Conservation (phyloP, 2,329 filamentous ascomycete genomes). For the Dissoconium aciculare region DNA sequence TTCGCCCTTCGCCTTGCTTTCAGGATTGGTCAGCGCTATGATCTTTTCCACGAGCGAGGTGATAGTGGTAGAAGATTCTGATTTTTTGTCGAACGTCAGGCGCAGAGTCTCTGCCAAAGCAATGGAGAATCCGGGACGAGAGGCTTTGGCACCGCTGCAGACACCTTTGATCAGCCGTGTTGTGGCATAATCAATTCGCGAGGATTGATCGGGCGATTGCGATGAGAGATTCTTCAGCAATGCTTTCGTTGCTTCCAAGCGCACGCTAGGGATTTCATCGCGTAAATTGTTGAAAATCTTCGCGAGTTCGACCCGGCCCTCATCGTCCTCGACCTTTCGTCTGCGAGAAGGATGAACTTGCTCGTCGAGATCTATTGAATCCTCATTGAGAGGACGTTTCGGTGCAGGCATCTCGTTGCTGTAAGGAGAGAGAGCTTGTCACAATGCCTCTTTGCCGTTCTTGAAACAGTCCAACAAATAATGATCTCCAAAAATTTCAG, state of each 20-base stretch:
- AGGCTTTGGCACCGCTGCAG: constrained; percentile 77
- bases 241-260: constrained; percentile 32
- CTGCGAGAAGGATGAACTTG: constrained; percentile 20
- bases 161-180: constrained; percentile 62
- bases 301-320: constrained; percentile 29
- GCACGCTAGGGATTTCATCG: constrained; percentile 30
- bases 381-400: constrained; percentile 11
- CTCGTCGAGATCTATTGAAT: constrained; percentile 4
- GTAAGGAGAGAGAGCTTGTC: neutral
- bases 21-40: constrained; percentile 36
- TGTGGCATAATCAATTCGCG: constrained; percentile 27
- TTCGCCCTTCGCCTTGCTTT: constrained; percentile 43
- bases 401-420: constrained; percentile 14
- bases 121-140: constrained; percentile 75
- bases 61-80: constrained; percentile 5
- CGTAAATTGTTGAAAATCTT: constrained; percentile 34
- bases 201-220: constrained; percentile 23
- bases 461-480: too few relatives aligned
- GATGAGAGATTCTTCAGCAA: constrained; percentile 29
- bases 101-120: constrained; percentile 69
- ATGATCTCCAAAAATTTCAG: too few relatives aligned
- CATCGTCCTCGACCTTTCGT: constrained; percentile 23
- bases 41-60: constrained; percentile 35
- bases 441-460: too few relatives aligned
- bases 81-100: constrained; percentile 39